Base-by-base conservation (phyloP, 768 basidiomycete genomes). In the Polyporus arcularius region DNA sequence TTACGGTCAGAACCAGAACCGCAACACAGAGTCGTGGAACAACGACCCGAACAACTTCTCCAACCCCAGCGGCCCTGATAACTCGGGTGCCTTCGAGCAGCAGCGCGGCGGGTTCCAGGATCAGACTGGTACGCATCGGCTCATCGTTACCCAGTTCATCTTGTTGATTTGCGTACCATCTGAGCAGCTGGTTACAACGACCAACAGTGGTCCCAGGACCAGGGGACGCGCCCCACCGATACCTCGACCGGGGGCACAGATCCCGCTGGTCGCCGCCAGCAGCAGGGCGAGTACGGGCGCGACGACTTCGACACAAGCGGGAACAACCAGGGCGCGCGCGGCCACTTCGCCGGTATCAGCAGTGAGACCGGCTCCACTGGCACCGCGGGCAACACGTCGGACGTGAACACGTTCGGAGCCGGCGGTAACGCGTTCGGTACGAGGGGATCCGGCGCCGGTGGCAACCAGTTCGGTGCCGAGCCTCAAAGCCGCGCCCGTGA, bases 21-120 rank as follows among this genome's bases (percentile, higher is more conserved):
- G 62, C 58, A 60, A 42, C 53, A 64, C 58, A 35, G 62, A 64
- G 57, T 63, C 61, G 47, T 63, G 63, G 63, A 58, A 57, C 63
- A 64, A 54, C 43, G 63, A 61, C 53, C 63, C 63, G 41, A 60
- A 64, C 55, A 52, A 38, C 58, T 64, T 64, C 54, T 50, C 51
- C 15, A 64, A 60, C 59, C 21, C 53, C 12, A 28, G 45, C 11
- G 57, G 57, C 47, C 62, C 58, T n/a, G 50, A 60, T 26, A 52
- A 42, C 14, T 43, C 38, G 12, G 59, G 59, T 21, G 48, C 55
- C 49, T 28, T 35, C 31, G 55, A 26, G 53, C 47, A 55, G 58
- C 53, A 54, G 47, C 35, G 43, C 14, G 54, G 43, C 28, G 46
- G 46, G 6, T 26, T 26, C 21, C 21, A 26, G 21, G 21, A 26